A percentile compares a stretch with the other conserved stretches of the same genome.
phyloP scores from a whole-genome alignment of 352 stramenopile species.

The Phytophthora pisi region DNA sequence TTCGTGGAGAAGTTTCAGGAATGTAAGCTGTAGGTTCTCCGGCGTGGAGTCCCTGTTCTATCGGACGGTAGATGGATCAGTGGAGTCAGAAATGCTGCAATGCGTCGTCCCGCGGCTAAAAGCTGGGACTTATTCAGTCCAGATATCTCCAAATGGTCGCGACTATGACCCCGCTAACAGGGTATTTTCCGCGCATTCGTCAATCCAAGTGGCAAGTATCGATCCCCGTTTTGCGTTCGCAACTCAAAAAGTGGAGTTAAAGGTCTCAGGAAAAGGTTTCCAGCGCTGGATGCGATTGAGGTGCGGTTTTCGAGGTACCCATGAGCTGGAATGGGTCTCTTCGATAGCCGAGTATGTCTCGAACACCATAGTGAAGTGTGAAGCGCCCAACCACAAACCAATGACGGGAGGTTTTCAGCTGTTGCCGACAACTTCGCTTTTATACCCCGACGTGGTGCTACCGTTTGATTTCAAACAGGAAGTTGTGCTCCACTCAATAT shows the following conservation, averaged over 20 bases:
- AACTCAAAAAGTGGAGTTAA: conserved; percentile 21
- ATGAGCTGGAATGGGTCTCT: conserved; percentile 16
- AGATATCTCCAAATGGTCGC: conserved; percentile 45
- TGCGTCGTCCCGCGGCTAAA: conserved; percentile 35
- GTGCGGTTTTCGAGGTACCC: conserved; percentile 38
- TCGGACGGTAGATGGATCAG: not conserved
- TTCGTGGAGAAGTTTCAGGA: conserved; percentile 14
- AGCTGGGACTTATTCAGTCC: conserved; percentile 34
- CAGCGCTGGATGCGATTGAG: conserved; percentile 44
- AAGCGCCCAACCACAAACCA: conserved; percentile 13
- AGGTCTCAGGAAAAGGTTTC: conserved; percentile 41
- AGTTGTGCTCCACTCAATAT: conserved; percentile 32
- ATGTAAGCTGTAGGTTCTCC: conserved; percentile 36
- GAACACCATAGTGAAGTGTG: conserved; percentile 33
- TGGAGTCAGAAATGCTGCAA: conserved; percentile 5
- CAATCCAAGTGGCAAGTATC: conserved; percentile 26
- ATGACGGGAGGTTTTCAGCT: conserved; percentile 29
- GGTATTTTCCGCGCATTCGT: conserved; percentile 36
- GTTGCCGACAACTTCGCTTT: conserved; percentile 31
- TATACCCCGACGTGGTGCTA: conserved; percentile 8
- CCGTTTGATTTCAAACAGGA: conserved; percentile 39
- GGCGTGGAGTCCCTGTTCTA: conserved; percentile 8
- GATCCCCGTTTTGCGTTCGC: conserved; percentile 27
- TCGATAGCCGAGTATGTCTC: conserved; percentile 31
- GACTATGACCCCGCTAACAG: conserved; percentile 30